Evolutionary conservation across 306 rosid species (phyloP), one percentile per base, ranked within the genome.

Genomic region (Senna tora): DNA sequence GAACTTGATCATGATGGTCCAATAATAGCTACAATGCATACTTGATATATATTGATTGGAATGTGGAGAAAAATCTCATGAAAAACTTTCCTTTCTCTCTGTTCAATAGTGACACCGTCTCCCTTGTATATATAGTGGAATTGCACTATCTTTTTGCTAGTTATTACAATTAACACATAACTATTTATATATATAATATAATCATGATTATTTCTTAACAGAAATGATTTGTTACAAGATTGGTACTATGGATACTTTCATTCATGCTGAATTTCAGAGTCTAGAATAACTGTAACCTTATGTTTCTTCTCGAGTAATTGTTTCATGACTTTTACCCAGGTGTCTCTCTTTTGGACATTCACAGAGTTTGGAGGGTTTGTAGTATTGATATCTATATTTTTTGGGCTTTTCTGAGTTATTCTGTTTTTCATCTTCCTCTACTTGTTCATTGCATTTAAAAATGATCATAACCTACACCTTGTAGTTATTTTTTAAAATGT

Each of bases 231-330:
- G 30, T 25, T 25, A 25, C 3, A 25, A 1, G 30, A 25, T 25
- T 25, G 30, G 30, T 25, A 25, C 30, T 25, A 25, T 25, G 30
- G 30, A 25, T 3, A 25, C 38, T 43, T 56, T 64, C 47, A 13
- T 46, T 77, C 30, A 25, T 25, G 62, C 46, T 71, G 33, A 42
- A 71, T 25, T 21, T 25, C 17, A 55, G 30, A 52, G 11, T 36
- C 42, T 52, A 17, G 28, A 55, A 52, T 25, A 25, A 36, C 22
- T 28, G 49, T 15, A 58, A 20, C 78, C 13, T 8, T 67, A 65
- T 75, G 51, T 15, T 15, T 43, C n/a, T 28, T 32, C 38, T 54
- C 42, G 3, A 2, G 58, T 20, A 14, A 66, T 39, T 65, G 63
- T 10, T 5, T 30, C 4, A 57, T 74, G 14, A 72, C 43, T 55